These are phyloP conservation scores for Syzygium aqueum DNA, from an alignment of 345 rosid species.

Conservation along the genomic window DNA sequence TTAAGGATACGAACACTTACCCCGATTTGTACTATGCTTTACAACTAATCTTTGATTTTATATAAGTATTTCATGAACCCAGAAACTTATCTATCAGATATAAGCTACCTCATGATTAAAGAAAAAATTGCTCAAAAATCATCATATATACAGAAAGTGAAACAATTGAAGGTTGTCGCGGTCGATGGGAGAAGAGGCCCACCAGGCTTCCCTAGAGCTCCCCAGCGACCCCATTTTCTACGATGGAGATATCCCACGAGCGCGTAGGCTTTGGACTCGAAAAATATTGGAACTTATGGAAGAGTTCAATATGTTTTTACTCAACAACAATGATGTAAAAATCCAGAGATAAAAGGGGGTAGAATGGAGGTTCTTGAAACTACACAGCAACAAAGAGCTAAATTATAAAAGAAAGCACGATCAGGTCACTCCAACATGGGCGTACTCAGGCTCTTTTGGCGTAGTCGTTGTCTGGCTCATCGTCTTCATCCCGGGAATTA, in stretches of 20 bases:
- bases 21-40: fast-evolving
- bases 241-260: background rate
- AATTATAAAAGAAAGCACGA: background rate
- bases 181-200: background rate
- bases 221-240: background rate
- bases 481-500: conserved; percentile 24
- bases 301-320: background rate
- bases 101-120: background rate
- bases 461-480: conserved; percentile 26
- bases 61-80: background rate
- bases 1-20: background rate
- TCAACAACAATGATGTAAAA: background rate
- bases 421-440: background rate
- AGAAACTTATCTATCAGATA: background rate
- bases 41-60: background rate
- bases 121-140: background rate
- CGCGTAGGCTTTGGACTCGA: background rate
- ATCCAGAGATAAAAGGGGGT: background rate
- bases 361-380: background rate
- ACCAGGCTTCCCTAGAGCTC: background rate
- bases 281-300: background rate
- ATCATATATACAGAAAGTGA: background rate
- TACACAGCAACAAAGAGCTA: background rate
- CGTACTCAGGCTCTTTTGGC: conserved; percentile 65
- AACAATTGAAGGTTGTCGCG: background rate